Evolutionary conservation across 2,329 filamentous ascomycete genomes (phyloP).

Genomic region (Hysterium pulicare): DNA sequence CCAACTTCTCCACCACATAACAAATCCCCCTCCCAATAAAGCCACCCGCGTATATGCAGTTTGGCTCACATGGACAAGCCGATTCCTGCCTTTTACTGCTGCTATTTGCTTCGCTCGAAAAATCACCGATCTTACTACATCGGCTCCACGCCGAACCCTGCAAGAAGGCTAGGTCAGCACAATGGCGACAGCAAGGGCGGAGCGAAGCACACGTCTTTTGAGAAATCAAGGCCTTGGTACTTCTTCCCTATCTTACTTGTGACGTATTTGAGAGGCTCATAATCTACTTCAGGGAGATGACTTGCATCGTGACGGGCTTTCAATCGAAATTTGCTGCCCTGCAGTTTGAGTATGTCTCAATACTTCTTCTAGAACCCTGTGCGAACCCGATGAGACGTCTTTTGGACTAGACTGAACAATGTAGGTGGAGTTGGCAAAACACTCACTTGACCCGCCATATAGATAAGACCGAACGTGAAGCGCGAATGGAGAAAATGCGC

Average conservation of each 20-base stretch:
- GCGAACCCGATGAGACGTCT: not conserved
- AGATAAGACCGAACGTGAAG: slow-evolving; percentile 40
- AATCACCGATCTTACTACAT: slow-evolving; percentile 74
- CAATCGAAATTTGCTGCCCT: slow-evolving; percentile 81
- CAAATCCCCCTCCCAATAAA: not conserved
- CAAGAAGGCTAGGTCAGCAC: slow-evolving; percentile 81
- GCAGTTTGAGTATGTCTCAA: slow-evolving; percentile 78
- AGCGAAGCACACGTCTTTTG: slow-evolving; percentile 69
- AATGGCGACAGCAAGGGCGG: slow-evolving; percentile 83
- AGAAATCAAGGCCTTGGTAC: slow-evolving; percentile 67
- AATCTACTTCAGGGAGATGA: slow-evolving; percentile 53
- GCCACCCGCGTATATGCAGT: not conserved
- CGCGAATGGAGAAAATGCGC: slow-evolving; percentile 24
- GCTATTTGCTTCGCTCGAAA: slow-evolving; percentile 86
- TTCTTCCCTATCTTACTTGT: slow-evolving; percentile 40
- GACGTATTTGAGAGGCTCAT: not conserved
- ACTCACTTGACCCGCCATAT: slow-evolving; percentile 79
- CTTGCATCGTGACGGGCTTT: slow-evolving; percentile 81
- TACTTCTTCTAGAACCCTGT: slow-evolving; percentile 2
- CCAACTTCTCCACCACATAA: too few species aligned
- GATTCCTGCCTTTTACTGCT: slow-evolving; percentile 87
- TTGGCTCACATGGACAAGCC: slow-evolving; percentile 43
- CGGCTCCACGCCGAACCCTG: slow-evolving; percentile 86
- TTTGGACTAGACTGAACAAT: too few species aligned
- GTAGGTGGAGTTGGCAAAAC: slow-evolving; percentile 94